Percentiles rank a stretch among this genome's conserved stretches.
These are phyloP conservation scores for Tylopilus sp. DNA, from an alignment of 1,284 basidiomycete genomes.

Conservation along the genomic window DNA sequence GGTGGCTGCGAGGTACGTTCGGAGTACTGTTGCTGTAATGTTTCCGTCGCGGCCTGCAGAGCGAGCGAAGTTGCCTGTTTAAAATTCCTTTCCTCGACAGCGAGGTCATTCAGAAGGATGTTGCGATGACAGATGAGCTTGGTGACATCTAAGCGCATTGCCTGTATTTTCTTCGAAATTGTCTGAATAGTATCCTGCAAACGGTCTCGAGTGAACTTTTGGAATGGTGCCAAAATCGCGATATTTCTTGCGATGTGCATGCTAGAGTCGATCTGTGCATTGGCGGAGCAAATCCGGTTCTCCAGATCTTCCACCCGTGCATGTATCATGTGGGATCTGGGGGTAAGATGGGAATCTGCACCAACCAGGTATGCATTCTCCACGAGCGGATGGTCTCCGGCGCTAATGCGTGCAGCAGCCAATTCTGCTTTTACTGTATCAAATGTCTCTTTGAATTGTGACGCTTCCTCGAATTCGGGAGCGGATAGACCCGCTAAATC, in stretches of 20 bases:
- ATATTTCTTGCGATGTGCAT: conserved; percentile 77
- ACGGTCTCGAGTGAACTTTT: conserved; percentile 73
- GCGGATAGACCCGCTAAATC: conserved; percentile 43
- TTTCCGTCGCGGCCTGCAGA: conserved; percentile 64
- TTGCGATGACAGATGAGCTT: conserved; percentile 71
- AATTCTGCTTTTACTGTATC: conserved; percentile 82
- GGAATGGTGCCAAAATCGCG: conserved; percentile 84
- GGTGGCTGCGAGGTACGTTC: conserved; percentile 35
- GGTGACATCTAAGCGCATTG: conserved; percentile 68
- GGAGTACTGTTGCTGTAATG: conserved; percentile 45
- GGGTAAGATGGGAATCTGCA: conserved; percentile 11
- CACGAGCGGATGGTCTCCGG: conserved; percentile 8
- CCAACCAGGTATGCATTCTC: conserved; percentile 7
- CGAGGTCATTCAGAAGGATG: conserved; percentile 69
- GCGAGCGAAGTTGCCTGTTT: conserved; percentile 64
- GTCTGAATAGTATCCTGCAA: conserved; percentile 59
- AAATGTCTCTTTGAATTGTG: conserved; percentile 75
- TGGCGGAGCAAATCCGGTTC: conserved; percentile 49
- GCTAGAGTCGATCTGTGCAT: conserved; percentile 63
- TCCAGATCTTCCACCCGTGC: conserved; percentile 65
- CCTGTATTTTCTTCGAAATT: conserved; percentile 63
- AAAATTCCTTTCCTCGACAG: conserved; percentile 67
- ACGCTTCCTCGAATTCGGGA: conserved; percentile 50
- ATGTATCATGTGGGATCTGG: conserved; percentile 54
- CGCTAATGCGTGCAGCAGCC: conserved; percentile 43